Base-by-base conservation (phyloP, 257 asterid species). In the Nicotiana sylvestris region DNA sequence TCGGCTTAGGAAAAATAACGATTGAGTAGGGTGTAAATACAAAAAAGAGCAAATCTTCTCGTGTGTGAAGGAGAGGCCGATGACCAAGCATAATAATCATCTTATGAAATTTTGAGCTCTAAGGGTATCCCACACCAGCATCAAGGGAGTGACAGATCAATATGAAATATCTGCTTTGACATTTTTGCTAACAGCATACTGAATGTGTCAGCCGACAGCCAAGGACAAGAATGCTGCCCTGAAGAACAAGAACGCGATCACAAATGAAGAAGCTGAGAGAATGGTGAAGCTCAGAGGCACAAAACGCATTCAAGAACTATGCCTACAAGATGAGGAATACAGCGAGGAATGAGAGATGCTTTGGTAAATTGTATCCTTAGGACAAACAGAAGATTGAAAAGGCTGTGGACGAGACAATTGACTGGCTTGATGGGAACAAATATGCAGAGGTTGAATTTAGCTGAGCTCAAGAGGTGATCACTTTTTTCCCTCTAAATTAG, bases 371-470 rank as follows among this genome's bases (percentile, higher is more conserved):
- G 81, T 86, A 81, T 27, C 66, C 88, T 0, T 78, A 84, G 0
- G 95, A 91, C 58, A 90, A 89, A 87, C 76, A 65, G 78, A 90
- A 68, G 87, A 89, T 91, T 10, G 88, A 91, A 82, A 89, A 89
- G 91, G 92, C 90, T 0, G 37, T 90, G 4, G 90, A 90, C 2
- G 91, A 87, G 85, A 81, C 90, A 1, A 39, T 90, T 11, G 89
- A 87, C 56, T 90, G 92, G 93, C 37, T 91, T 86, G 93, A 88
- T 13, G 35, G 92, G 82, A 91, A 91, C 55, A 93, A 89, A 84
- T 46, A 35, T 35, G 39, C 39, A 35, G 6, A 35, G 6, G 39
- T n/a, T 35, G 68, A 89, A 72, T 7, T 46, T 46, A 39, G 77
- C 5, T 39, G 77, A 39, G 18, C 77, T 68, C 55, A 68, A 37